Conservation (phyloP, 345 rosid genomes). For the rapeseed (Brassica napus) region DNA sequence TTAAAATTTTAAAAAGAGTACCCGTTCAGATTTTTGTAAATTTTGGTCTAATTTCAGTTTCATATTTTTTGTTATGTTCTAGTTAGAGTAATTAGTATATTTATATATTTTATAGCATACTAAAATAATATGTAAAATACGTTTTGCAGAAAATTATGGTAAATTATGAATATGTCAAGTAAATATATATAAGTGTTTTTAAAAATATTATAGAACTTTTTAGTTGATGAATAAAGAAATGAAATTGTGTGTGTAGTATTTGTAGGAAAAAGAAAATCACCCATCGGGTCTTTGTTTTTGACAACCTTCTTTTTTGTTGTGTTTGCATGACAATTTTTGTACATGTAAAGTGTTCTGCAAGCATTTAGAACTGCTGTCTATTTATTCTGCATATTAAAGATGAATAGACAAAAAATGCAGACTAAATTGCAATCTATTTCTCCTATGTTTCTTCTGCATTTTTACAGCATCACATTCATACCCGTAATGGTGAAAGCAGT, state of each 20-base stretch:
- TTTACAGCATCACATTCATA: neutral
- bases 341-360: neutral
- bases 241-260: neutral
- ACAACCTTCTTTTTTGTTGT: neutral
- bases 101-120: neutral
- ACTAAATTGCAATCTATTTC: neutral
- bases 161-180: neutral
- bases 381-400: neutral
- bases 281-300: neutral
- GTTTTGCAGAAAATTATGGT: neutral
- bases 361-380: neutral
- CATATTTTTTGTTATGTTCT: neutral
- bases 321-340: neutral
- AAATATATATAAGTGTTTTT: neutral
- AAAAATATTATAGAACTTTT: too few relatives aligned
- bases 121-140: neutral
- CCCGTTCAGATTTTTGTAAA: neutral
- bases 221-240: neutral
- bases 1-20: too few relatives aligned
- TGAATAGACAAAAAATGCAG: neutral
- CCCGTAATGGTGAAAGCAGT: too few relatives aligned
- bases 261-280: neutral
- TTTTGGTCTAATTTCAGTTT: neutral
- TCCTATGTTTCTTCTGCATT: neutral
- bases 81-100: neutral